Percentiles rank a stretch among this genome's conserved stretches.
Evolutionary conservation across 495 filamentous ascomycete species (phyloP).

Genomic region (Neurospora pannonica): DNA sequence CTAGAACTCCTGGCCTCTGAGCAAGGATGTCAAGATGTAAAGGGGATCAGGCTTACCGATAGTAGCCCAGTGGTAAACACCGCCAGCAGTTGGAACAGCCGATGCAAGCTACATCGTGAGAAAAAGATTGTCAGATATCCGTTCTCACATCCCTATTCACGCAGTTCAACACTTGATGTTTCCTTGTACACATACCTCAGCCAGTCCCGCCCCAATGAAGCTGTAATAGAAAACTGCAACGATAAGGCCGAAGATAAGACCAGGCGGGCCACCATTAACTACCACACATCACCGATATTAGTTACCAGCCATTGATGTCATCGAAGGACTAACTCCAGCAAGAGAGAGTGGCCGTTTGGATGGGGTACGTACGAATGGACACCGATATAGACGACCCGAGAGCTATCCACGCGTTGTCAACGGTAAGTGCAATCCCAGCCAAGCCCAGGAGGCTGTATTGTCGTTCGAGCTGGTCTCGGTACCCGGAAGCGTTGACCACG

Average conservation of each 20-base stretch:
- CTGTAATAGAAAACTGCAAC: conserved; percentile 36
- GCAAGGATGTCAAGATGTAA: neutral
- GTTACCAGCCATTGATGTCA: neutral
- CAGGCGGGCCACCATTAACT: conserved; percentile 50
- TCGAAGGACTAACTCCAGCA: neutral
- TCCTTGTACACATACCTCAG: conserved; percentile 24
- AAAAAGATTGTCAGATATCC: neutral
- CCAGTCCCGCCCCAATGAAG: conserved; percentile 34
- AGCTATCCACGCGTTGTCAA: conserved; percentile 48
- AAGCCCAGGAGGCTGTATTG: conserved; percentile 46
- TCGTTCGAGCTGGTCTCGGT: conserved; percentile 45
- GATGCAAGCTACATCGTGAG: conserved; percentile 52
- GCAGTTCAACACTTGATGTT: neutral
- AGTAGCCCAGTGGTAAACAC: conserved; percentile 81
- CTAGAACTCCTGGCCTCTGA: neutral
- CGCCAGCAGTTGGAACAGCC: conserved; percentile 68
- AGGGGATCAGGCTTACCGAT: conserved; percentile 33
- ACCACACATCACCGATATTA: neutral
- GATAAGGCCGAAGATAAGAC: conserved; percentile 46
- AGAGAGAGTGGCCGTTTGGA: neutral
- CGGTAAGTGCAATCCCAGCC: conserved; percentile 41
- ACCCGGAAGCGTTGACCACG: conserved; percentile 46
- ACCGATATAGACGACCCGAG: conserved; percentile 44
- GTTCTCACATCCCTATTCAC: neutral
- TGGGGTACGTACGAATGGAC: conserved; percentile 35